Conservation (phyloP, 106 monocot genomes). For the Xerophyta viscosa region DNA sequence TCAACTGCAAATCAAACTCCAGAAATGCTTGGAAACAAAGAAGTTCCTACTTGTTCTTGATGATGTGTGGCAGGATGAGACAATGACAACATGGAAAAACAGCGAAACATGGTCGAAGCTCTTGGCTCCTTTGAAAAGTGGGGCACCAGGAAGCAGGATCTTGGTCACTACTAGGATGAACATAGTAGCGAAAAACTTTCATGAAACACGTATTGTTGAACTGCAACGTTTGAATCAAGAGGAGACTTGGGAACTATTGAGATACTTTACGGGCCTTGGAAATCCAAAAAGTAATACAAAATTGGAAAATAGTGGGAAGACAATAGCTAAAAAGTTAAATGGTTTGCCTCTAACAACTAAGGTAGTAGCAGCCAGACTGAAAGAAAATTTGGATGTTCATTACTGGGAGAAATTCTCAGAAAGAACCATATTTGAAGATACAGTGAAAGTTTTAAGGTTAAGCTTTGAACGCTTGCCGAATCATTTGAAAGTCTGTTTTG, state of each 20-base stretch:
- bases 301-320: conserved; percentile 5
- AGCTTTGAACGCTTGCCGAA: conserved; percentile 19
- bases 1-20: conserved; percentile 3
- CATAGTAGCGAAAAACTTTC: conserved; percentile 1
- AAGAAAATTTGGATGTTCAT: background rate
- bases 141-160: conserved; percentile 20
- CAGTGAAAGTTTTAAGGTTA: conserved; percentile 16
- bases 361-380: conserved; percentile 15
- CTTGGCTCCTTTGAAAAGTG: background rate
- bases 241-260: conserved; percentile 15
- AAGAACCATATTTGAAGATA: conserved; percentile 7
- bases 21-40: background rate
- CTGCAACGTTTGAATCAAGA: conserved; percentile 9
- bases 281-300: background rate
- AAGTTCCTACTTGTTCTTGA: conserved; percentile 41
- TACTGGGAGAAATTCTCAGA: conserved; percentile 19
- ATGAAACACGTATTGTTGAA: background rate
- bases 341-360: conserved; percentile 30
- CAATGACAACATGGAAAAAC: no score
- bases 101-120: conserved; percentile 11
- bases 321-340: conserved; percentile 14
- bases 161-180: conserved; percentile 25
- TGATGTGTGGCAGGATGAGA: conserved; percentile 31
- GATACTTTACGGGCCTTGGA: conserved; percentile 10
- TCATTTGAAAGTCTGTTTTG: conserved; percentile 20